Evolutionary conservation across 352 stramenopile species (phyloP), one percentile per base, ranked within the genome.

Genomic region (Phytophthora pluvialis): DNA sequence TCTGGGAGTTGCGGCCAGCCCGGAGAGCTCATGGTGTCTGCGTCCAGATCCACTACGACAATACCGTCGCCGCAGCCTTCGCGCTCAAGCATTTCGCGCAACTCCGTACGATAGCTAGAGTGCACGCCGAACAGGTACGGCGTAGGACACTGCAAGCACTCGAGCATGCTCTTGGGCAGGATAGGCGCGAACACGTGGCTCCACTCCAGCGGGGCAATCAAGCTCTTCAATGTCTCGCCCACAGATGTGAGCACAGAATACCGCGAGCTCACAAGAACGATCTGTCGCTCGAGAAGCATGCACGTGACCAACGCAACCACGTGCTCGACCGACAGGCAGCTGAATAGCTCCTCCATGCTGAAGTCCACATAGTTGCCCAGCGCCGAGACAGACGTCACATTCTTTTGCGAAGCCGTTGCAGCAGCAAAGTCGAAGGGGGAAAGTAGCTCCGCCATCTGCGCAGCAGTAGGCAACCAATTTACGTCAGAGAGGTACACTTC

Each of bases 91-190:
- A 91, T 91, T 33, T 93, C 85, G 10, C 75, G 72, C 38, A 94
- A 62, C 39, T 94, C 83, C 3, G 46, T 56, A 39, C 75, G 76
- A 59, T 92, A 92, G 57, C 81, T 92, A 15, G 83, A 70, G 50
- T 95, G 85, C 3, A 94, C 78, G n/a, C 87, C 87, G 55, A 95
- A 95, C n/a, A 95, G 47, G 48, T 90, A 95, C 18, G 87, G 87
- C 8, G 87, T 95, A 40, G 87, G 87, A 50, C 87, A 95, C 58
- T 95, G 87, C 28, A 95, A 75, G 16, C 80, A 90, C 54, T 94
- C 87, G 7, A 93, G 72, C 83, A 95, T 94, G 43, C 72, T 85
- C 51, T 86, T 81, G 4, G 88, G 88, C 18, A 96, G 48, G 36
- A 96, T 89, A 10, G 86, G 88, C 1, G 81, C 82, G 62, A 95